A percentile compares a stretch with the other conserved stretches of the same genome.
Conservation (phyloP, 1,139 yeast species). For the Nakaseomyces kungkrabaensis region DNA sequence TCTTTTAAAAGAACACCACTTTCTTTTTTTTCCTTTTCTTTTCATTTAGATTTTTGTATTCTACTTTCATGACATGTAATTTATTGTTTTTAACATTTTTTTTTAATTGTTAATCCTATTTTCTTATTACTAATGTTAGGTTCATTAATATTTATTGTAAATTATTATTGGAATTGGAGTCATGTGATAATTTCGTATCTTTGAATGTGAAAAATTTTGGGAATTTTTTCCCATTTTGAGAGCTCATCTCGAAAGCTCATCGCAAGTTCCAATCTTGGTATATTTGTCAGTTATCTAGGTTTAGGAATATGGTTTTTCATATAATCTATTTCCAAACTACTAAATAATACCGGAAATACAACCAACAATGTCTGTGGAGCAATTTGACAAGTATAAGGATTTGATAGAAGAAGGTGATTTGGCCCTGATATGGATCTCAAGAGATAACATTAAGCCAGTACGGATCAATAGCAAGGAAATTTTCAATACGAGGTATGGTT, state of each 20-base stretch:
- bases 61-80: background rate
- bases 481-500: constrained; percentile 81
- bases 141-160: too few species aligned
- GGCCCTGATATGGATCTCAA: constrained; percentile 74
- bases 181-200: background rate
- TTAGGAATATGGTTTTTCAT: too few species aligned
- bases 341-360: background rate
- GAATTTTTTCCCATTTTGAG: background rate
- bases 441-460: constrained; percentile 72
- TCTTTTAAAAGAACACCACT: background rate
- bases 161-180: background rate
- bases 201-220: background rate
- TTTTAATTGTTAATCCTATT: too few species aligned
- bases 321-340: too few species aligned
- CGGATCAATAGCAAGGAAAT: constrained; percentile 47
- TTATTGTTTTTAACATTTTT: background rate
- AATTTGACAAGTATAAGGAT: constrained; percentile 19
- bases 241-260: background rate
- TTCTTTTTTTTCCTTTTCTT: background rate
- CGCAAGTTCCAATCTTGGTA: too few species aligned
- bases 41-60: background rate
- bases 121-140: too few species aligned
- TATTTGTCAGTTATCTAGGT: too few species aligned
- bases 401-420: constrained; percentile 72
- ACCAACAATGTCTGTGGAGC: constrained; percentile 12